These are phyloP conservation scores for Collybia nuda DNA, from an alignment of 768 basidiomycete species.

Conservation along the genomic window DNA sequence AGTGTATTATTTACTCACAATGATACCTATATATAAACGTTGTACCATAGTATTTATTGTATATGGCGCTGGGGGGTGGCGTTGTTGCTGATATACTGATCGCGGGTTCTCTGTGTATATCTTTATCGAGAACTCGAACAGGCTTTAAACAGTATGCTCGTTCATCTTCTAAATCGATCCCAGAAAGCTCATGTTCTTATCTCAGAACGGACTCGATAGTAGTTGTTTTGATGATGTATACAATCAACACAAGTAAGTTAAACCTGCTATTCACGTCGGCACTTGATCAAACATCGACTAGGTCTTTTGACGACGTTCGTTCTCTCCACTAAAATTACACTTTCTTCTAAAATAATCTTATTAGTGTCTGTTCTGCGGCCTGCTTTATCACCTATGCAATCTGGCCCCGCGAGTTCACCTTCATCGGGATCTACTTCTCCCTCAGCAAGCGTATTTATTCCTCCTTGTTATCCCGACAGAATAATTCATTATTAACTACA, in stretches of 20 bases:
- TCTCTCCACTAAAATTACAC: background rate
- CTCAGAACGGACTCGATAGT: constrained; percentile 44
- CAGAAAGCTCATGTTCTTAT: background rate
- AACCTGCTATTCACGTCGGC: background rate
- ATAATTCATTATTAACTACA: background rate
- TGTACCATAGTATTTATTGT: constrained; percentile 26
- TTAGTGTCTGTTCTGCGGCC: constrained; percentile 24
- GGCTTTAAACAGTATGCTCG: constrained; percentile 23
- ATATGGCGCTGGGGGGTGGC: constrained; percentile 28
- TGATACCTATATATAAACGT: background rate
- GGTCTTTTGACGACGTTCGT: constrained; percentile 32
- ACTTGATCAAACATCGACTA: constrained; percentile 7
- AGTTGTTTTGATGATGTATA: constrained; percentile 43
- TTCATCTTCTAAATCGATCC: background rate
- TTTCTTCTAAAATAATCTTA: no score
- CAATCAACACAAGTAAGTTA: constrained; percentile 47
- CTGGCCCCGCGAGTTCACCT: constrained; percentile 46
- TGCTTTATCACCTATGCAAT: constrained; percentile 33
- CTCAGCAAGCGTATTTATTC: constrained; percentile 41
- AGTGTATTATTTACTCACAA: constrained; percentile 1
- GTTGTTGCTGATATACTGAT: constrained; percentile 42
- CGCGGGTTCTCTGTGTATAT: constrained; percentile 31
- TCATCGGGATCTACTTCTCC: constrained; percentile 43
- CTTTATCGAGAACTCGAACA: constrained; percentile 27
- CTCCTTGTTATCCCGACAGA: background rate